Evolutionary conservation across 176 grass and related monocot species (phyloP).

Genomic region (Cocos nucifera): DNA sequence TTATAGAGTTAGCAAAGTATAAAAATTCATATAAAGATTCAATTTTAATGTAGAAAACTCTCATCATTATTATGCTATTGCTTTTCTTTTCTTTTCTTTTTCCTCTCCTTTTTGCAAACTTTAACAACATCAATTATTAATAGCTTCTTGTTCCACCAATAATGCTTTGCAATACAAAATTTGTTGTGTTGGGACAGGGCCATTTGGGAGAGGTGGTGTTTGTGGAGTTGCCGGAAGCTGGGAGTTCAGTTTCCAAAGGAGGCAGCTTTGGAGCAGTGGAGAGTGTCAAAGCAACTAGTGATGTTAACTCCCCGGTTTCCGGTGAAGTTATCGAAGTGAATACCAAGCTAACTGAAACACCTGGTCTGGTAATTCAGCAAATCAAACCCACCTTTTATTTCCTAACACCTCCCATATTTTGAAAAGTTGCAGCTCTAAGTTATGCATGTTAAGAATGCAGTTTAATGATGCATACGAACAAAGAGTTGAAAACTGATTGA

Average conservation of each 20-base stretch:
- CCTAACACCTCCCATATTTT: not conserved
- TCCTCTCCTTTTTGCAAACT: not conserved
- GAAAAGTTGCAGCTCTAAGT: too few relatives aligned
- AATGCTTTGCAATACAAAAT: too few relatives aligned
- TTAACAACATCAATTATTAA: too few relatives aligned
- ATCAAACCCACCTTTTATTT: not conserved
- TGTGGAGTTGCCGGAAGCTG: slow-evolving; percentile 70
- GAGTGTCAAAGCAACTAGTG: slow-evolving; percentile 98
- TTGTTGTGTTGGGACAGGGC: slow-evolving; percentile 23
- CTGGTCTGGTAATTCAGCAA: slow-evolving; percentile 51
- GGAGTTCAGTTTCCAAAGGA: slow-evolving; percentile 35
- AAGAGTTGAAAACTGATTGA: too few relatives aligned
- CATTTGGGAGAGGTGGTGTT: slow-evolving; percentile 91
- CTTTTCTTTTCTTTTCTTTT: not conserved
- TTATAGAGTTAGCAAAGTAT: too few relatives aligned
- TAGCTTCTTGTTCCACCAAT: too few relatives aligned
- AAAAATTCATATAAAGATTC: too few relatives aligned
- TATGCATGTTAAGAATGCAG: too few relatives aligned
- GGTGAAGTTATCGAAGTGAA: slow-evolving; percentile 87
- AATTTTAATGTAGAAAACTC: too few relatives aligned
- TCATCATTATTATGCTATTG: too few relatives aligned
- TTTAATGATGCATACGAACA: too few relatives aligned
- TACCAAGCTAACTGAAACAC: slow-evolving; percentile 49
- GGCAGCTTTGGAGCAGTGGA: slow-evolving; percentile 76
- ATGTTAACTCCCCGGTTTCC: slow-evolving; percentile 76